Percentiles rank a stretch among this genome's conserved stretches.
Conservation (phyloP, 176 grass and related monocot genomes). For the Carex littledalei region DNA sequence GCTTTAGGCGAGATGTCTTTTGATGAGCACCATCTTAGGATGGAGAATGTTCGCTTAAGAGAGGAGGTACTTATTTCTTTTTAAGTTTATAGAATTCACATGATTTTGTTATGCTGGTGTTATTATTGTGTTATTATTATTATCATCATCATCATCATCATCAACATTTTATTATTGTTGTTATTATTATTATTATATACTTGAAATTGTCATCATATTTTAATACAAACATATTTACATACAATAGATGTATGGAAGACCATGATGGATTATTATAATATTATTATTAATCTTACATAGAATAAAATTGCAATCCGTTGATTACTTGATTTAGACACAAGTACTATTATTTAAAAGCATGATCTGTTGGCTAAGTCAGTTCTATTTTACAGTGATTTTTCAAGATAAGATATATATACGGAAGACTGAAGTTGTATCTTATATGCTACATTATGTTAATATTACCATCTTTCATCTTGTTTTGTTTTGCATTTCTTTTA, state of each 20-base stretch:
- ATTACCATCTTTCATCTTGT: neutral
- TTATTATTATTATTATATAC: neutral
- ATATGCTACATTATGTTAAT: neutral
- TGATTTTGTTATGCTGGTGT: neutral
- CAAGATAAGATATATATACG: neutral
- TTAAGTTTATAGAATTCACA: neutral
- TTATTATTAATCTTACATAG: neutral
- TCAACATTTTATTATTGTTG: neutral
- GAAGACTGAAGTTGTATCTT: neutral
- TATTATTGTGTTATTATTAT: neutral
- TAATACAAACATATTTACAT: neutral
- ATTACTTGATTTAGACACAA: neutral
- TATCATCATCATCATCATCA: neutral
- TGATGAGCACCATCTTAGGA: slow-evolving; percentile 78
- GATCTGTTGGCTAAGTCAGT: neutral
- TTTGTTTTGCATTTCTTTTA: neutral
- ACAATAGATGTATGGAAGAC: neutral
- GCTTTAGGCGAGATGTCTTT: slow-evolving; percentile 91
- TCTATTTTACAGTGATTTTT: neutral
- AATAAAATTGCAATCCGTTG: neutral
- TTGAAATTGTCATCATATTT: neutral
- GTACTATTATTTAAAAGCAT: neutral
- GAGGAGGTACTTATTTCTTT: slow-evolving; percentile 35
- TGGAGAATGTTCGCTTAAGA: slow-evolving; percentile 70
- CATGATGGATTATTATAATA: neutral